Evolutionary conservation across 2,329 filamentous ascomycete genomes (phyloP), one percentile per base, ranked within the genome.

Genomic region (Colletotrichum incanum): DNA sequence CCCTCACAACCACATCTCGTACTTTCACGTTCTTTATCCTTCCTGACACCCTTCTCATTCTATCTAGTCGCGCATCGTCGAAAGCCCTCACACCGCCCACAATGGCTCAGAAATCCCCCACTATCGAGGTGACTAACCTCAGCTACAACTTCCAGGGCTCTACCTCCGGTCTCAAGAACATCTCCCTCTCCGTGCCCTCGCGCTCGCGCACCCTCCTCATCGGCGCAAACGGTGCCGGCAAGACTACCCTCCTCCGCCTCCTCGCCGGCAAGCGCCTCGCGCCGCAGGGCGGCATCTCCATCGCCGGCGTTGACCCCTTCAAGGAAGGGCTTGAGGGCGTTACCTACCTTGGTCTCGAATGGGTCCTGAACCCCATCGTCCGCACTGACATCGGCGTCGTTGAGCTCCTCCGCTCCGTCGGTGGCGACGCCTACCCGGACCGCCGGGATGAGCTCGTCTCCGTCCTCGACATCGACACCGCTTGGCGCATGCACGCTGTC

Each of bases 321-420:
- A 93, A 94, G 81, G 89, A 95, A 45, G 91, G 92, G 14, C 90
- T 98, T 37, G 94, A 98, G 83, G 96, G 96, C 74, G 96, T 99
- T 41, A 98, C 96, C 28, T 99, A 99, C 83, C 93, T 99, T 9
- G 96, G 96, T 0, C 90, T 98, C 0, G 96, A 99, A 86, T 99
- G 96, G 96, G 96, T 98, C 3, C 89, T 99, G 12, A 98, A 98
- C 86, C 94, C 94, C 60, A 97, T 98, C 78, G 96, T 98, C 59
- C 93, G 96, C 63, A 97, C 93, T 39, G 96, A 99, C 82, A 98
- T 99, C 76, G 94, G 94, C 71, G 96, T 99, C 4, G 89, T 89
- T 4, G 95, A 97, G 75, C 90, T 99, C 7, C 90, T 99, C 34
- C 86, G 91, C 60, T 94, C 92, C 2, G 94, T 99, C 0, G 96